Evolutionary conservation across 1,284 basidiomycete genomes (phyloP), one percentile per base, ranked within the genome.

Genomic region (Wolfiporia cocos): DNA sequence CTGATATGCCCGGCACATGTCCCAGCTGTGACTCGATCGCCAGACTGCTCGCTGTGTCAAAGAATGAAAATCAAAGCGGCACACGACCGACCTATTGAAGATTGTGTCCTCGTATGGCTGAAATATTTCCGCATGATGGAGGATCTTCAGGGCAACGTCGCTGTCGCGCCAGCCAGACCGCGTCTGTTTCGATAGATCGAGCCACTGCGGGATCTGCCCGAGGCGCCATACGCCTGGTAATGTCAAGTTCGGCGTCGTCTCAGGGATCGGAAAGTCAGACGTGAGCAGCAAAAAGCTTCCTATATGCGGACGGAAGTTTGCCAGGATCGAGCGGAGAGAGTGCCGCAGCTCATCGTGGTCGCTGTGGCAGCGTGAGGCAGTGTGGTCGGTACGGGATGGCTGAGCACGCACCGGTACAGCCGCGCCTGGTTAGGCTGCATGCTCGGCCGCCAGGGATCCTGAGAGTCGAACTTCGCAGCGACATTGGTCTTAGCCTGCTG

Each of bases 341-440:
- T 61, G 56, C 4, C 57, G 49, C 12, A 61, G 53, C 39, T 61
- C 58, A 34, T 61, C 58, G 39, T 58, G 54, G 35, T 61, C 55
- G 7, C 58, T 37, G 36, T 59, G 41, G 17, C 7, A 37, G 6
- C 32, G 19, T 15, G 20, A 37, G 15, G 23, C n/a, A 18, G 3
- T 14, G 10, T 1, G 12, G 21, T 20, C n/a, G n/a, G n/a, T n/a
- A n/a, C 12, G 6, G n/a, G 10, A 1, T 10, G 17, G 15, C 11
- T 22, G 4, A 12, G 24, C 5, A 51, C 54, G 5, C 39, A 59
- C 57, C 57, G 52, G 38, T 52, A 59, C 49, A 56, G 52, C 26
- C 57, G 47, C 9, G 48, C 50, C 29, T 53, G 52, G 11, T 47
- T 51, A 29, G 47, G 45, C 6, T 50, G 44, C 32, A 47, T 37